Evolutionary conservation across 495 filamentous ascomycete genomes (phyloP).

Genomic region (Penicillium subrubescens): DNA sequence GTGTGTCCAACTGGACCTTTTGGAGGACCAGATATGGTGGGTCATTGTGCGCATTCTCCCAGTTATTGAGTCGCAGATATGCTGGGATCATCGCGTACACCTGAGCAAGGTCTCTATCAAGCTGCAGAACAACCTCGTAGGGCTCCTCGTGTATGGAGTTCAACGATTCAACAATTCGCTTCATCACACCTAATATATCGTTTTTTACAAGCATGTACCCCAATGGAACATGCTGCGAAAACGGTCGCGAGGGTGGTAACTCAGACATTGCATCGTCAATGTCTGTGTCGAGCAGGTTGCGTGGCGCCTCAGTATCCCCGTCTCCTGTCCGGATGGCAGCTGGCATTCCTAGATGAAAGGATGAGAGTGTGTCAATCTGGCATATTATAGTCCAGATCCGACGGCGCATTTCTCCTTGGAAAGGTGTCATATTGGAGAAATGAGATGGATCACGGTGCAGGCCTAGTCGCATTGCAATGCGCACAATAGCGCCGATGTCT

Average conservation of each 20-base stretch:
- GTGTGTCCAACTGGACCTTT: no score
- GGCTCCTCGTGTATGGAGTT: no score
- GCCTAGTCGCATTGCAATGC: constrained; percentile 46
- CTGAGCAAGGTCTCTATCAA: no score
- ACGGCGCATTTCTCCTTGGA: constrained; percentile 58
- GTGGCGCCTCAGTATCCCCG: constrained; percentile 42
- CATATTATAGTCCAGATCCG: constrained; percentile 54
- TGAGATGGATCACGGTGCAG: constrained; percentile 51
- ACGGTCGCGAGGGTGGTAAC: constrained; percentile 34
- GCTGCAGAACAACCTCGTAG: no score
- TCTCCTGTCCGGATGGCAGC: constrained; percentile 31
- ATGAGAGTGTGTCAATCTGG: constrained; percentile 52
- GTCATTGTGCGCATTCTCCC: no score
- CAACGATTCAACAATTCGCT: no score
- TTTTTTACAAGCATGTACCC: background rate
- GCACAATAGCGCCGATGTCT: background rate
- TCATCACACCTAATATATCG: background rate
- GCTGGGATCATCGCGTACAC: no score
- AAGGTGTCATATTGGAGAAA: constrained; percentile 48
- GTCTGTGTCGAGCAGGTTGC: constrained; percentile 40
- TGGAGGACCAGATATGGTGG: no score
- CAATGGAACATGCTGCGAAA: background rate
- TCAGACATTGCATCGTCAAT: constrained; percentile 25
- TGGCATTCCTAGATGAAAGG: constrained; percentile 44
- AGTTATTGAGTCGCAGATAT: no score